Conservation (phyloP, 140 eudicot genomes). For the Stevia rebaudiana region DNA sequence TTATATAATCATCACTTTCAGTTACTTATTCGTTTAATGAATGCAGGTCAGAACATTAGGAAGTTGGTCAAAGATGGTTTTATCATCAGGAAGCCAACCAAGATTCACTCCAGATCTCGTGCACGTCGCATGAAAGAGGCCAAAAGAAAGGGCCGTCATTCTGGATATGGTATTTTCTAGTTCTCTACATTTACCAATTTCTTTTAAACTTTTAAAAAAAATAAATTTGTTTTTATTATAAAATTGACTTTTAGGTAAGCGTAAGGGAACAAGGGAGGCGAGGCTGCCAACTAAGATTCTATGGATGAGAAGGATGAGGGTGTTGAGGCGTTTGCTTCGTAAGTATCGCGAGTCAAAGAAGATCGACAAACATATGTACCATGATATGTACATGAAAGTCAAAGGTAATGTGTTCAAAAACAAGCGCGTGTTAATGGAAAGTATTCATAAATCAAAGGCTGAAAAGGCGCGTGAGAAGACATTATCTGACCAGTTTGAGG, state of each 20-base stretch:
- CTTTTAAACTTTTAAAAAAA: too few relatives aligned
- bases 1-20: not conserved
- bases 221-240: too few relatives aligned
- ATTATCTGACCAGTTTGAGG: constrained; percentile 26
- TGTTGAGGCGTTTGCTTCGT: constrained; percentile 10
- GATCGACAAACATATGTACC: constrained; percentile 16
- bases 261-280: constrained; percentile 13
- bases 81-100: constrained; percentile 25
- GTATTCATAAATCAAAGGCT: constrained; percentile 19
- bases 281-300: constrained; percentile 9
- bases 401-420: constrained; percentile 11
- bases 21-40: not conserved
- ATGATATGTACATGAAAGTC: constrained; percentile 11
- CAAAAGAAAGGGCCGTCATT: constrained; percentile 26
- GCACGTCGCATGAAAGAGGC: constrained; percentile 34
- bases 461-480: constrained; percentile 25
- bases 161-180: constrained; percentile 16
- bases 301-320: constrained; percentile 12
- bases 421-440: constrained; percentile 16
- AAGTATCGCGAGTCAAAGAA: constrained; percentile 10
- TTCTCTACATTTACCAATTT: too few relatives aligned
- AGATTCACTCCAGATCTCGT: constrained; percentile 32
- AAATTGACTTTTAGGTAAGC: not conserved
- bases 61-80: constrained; percentile 17
- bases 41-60: constrained; percentile 15